Conservation (phyloP, 129 eudicot species). For the Centrapalus pauciflorus region DNA sequence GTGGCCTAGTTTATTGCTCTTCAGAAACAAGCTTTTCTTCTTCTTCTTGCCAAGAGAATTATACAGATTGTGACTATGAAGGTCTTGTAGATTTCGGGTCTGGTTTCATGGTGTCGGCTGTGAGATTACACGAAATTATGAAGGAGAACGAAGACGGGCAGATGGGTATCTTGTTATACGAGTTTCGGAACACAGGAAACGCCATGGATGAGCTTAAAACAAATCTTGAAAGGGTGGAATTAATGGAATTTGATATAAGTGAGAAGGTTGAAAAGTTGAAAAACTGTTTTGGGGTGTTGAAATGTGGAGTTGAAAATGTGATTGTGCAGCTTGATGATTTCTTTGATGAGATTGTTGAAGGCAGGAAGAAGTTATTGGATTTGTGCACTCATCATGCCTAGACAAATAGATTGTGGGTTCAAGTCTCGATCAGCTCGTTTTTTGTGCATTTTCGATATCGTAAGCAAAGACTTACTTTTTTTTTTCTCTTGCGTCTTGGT, state of each 20-base stretch:
- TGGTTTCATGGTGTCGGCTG: constrained; percentile 46
- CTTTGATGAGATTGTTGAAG: constrained; percentile 83
- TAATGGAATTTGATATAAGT: constrained; percentile 48
- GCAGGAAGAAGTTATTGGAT: constrained; percentile 68
- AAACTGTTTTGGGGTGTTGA: constrained; percentile 39
- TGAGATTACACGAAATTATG: constrained; percentile 45
- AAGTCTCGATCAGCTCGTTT: not conserved
- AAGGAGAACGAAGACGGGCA: constrained; percentile 39
- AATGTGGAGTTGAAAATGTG: constrained; percentile 56
- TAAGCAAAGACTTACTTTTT: not conserved
- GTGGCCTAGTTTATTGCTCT: constrained; percentile 44
- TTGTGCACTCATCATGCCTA: constrained; percentile 63
- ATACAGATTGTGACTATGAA: constrained; percentile 19
- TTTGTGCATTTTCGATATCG: not conserved
- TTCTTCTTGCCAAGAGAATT: constrained; percentile 26
- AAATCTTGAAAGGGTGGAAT: constrained; percentile 47
- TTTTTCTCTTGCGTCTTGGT: not conserved
- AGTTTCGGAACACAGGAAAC: constrained; percentile 39
- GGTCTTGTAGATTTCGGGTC: constrained; percentile 42
- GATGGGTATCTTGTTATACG: constrained; percentile 40
- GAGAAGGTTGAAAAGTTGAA: constrained; percentile 40
- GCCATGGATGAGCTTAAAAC: constrained; percentile 56
- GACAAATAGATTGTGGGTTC: not conserved
- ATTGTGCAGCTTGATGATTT: constrained; percentile 74
- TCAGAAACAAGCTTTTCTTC: constrained; percentile 42